Evolutionary conservation across 2,329 filamentous ascomycete species (phyloP).

Genomic region (Stromatinia cepivora): DNA sequence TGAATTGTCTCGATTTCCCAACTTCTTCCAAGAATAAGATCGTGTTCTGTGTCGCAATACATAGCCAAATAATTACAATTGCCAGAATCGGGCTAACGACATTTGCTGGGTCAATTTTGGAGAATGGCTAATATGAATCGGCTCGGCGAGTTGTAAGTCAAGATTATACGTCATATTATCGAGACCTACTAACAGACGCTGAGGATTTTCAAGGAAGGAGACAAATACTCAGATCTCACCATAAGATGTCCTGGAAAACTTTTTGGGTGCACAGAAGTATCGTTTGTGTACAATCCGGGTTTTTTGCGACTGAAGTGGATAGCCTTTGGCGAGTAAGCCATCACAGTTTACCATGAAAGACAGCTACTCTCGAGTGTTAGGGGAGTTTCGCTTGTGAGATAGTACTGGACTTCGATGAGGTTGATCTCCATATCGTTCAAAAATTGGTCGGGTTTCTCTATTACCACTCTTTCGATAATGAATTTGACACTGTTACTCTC

Average conservation of each 20-base stretch:
- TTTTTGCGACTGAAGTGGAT: slow-evolving; percentile 23
- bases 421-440: neutral
- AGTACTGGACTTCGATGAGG: neutral
- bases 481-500: neutral
- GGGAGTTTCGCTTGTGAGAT: neutral
- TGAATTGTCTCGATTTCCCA: neutral
- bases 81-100: neutral
- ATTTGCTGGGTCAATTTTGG: neutral
- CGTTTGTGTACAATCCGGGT: slow-evolving; percentile 29
- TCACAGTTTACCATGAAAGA: neutral
- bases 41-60: neutral
- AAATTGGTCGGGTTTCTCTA: neutral
- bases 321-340: neutral
- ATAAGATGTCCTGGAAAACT: slow-evolving; percentile 24
- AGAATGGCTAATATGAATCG: neutral
- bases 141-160: neutral
- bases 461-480: neutral
- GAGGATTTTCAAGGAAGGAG: neutral
- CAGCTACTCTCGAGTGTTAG: neutral
- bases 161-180: neutral
- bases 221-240: slow-evolving; percentile 27
- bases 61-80: neutral
- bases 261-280: slow-evolving; percentile 30
- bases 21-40: neutral
- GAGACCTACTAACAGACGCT: neutral